A percentile compares a stretch with the other conserved stretches of the same genome.
Evolutionary conservation across 1,284 basidiomycete species (phyloP).

Genomic region (Ceratobasidium sp.): DNA sequence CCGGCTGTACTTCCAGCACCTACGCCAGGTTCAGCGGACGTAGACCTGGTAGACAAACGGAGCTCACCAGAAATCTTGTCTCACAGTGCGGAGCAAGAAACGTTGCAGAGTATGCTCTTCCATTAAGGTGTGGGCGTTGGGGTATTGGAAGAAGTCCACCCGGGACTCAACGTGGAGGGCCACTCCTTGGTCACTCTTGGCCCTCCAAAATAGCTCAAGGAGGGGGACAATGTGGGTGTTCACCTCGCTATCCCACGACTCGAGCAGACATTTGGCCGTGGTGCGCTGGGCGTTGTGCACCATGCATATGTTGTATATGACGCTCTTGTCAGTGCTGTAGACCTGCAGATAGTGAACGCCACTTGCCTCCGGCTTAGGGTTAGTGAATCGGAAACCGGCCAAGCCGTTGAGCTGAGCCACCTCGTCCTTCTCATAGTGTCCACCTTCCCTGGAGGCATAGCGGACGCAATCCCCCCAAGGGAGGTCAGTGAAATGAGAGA

Average conservation of each 20-base stretch:
- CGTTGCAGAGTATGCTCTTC: too few species aligned
- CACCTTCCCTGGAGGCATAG: not conserved
- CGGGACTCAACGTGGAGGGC: conserved; percentile 1
- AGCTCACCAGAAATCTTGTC: conserved; percentile 16
- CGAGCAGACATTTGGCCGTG: not conserved
- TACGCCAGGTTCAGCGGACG: not conserved
- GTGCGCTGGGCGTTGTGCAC: conserved; percentile 1
- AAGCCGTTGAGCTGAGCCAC: conserved; percentile 12
- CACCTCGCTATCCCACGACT: not conserved
- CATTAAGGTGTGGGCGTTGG: not conserved
- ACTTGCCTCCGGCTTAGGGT: not conserved
- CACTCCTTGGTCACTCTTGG: not conserved
- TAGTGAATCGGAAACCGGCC: conserved; percentile 9
- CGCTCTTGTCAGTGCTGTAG: conserved; percentile 19
- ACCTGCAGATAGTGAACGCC: conserved; percentile 5
- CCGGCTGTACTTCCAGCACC: conserved; percentile 1
- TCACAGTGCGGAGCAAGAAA: too few species aligned
- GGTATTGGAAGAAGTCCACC: not conserved
- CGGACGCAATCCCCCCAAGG: not conserved
- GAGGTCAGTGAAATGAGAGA: not conserved
- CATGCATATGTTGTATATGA: conserved; percentile 11
- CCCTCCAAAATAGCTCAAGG: not conserved
- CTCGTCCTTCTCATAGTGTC: conserved; percentile 20
- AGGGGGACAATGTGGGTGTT: not conserved
- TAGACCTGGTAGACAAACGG: not conserved